A percentile compares a stretch with the other conserved stretches of the same genome.
These are phyloP conservation scores for Zelonia costaricensis DNA, from an alignment of 208 protist genomes.

Conservation along the genomic window DNA sequence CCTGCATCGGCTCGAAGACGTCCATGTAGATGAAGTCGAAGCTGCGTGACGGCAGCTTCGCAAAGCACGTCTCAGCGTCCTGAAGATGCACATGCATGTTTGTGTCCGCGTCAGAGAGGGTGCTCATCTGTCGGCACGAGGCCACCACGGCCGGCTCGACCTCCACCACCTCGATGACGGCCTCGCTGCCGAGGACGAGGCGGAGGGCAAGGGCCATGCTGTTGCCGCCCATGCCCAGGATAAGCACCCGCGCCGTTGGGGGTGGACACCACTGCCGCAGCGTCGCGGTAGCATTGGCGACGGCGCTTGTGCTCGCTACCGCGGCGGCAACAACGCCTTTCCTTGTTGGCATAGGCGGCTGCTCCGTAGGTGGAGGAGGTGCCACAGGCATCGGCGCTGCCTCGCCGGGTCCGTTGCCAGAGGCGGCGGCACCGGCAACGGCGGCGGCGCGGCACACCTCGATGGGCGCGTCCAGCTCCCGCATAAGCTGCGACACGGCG, in stretches of 20 bases:
- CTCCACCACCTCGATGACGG: slow-evolving; percentile 61
- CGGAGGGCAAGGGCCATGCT: slow-evolving; percentile 73
- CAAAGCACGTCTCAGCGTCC: slow-evolving; percentile 19
- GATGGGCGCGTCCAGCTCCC: background rate
- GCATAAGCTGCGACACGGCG: background rate
- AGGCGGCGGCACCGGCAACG: too few species aligned
- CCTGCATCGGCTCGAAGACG: slow-evolving; percentile 70
- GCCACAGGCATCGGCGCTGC: too few species aligned
- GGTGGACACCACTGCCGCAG: slow-evolving; percentile 29
- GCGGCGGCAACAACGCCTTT: background rate
- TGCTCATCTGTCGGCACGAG: slow-evolving; percentile 42
- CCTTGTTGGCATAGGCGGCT: too few species aligned
- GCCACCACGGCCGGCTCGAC: slow-evolving; percentile 66
- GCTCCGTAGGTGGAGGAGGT: too few species aligned
- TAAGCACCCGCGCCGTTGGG: slow-evolving; percentile 31
- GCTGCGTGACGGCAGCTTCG: background rate
- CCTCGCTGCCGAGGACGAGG: slow-evolving; percentile 40
- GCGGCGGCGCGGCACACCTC: background rate
- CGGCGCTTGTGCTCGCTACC: background rate
- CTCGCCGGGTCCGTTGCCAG: too few species aligned
- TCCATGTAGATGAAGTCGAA: slow-evolving; percentile 81
- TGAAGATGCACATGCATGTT: slow-evolving; percentile 52
- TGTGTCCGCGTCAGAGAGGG: slow-evolving; percentile 28
- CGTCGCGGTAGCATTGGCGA: background rate
- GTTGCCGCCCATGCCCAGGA: slow-evolving; percentile 86